Conservation (phyloP, 805 yeast species). For the Candida endomychidarum region DNA sequence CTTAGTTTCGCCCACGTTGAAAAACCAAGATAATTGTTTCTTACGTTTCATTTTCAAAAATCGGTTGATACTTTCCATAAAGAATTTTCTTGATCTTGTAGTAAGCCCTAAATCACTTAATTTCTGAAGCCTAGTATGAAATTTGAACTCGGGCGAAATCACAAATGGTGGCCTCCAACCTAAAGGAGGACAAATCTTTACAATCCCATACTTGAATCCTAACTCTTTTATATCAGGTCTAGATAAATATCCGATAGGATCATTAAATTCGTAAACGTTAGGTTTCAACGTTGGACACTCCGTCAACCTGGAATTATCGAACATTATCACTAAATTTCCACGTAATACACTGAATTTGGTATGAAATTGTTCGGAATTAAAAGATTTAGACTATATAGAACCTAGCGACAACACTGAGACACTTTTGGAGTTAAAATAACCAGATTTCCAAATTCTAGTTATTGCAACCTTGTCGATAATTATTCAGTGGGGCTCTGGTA, state of each 20-base stretch:
- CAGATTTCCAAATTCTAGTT: too few relatives aligned
- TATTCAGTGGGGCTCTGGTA: too few relatives aligned
- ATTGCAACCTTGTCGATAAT: background rate
- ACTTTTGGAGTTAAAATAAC: background rate
- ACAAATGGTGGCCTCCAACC: slow-evolving; percentile 58
- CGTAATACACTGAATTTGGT: background rate
- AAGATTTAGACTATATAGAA: background rate
- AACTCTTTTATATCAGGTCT: slow-evolving; percentile 36
- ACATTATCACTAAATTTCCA: slow-evolving; percentile 10
- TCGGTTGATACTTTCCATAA: slow-evolving; percentile 59
- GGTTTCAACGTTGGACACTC: slow-evolving; percentile 52
- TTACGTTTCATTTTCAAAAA: slow-evolving; percentile 48
- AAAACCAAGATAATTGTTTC: slow-evolving; percentile 22
- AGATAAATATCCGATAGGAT: slow-evolving; percentile 51
- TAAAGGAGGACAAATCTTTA: slow-evolving; percentile 52
- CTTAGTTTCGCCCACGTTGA: slow-evolving; percentile 16
- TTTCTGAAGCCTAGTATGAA: slow-evolving; percentile 69
- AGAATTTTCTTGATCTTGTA: slow-evolving; percentile 62
- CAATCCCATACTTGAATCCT: slow-evolving; percentile 51
- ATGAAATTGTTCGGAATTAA: background rate
- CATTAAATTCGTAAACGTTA: slow-evolving; percentile 41
- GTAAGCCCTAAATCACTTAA: slow-evolving; percentile 61
- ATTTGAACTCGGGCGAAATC: slow-evolving; percentile 54
- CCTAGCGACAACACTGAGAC: background rate
- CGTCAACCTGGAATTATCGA: slow-evolving; percentile 14